Conservation (phyloP, 768 basidiomycete genomes). For the Punctularia strigosozonata region DNA sequence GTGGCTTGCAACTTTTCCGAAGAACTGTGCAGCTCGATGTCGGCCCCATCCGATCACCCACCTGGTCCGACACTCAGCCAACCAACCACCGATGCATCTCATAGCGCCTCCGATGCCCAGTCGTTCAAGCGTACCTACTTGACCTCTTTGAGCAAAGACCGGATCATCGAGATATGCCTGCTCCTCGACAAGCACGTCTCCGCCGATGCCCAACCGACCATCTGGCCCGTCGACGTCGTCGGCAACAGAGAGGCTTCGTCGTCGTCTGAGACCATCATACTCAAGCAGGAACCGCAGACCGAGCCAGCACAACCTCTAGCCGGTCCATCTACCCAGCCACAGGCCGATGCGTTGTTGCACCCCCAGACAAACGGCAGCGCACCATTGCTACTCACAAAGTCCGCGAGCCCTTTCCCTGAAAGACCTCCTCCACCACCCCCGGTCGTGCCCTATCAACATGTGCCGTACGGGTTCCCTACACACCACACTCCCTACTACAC, state of each 20-base stretch:
- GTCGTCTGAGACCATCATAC: background rate
- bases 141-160: slow-evolving; percentile 48
- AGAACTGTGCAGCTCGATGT: no score
- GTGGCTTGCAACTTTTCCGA: no score
- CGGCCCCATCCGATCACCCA: no score
- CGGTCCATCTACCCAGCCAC: background rate
- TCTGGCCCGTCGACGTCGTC: slow-evolving; percentile 66
- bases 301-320: background rate
- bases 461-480: slow-evolving; percentile 39
- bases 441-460: slow-evolving; percentile 31
- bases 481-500: slow-evolving; percentile 45
- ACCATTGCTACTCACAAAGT: slow-evolving; percentile 5
- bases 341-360: background rate
- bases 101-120: no score
- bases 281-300: background rate
- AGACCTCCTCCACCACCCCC: slow-evolving; percentile 4
- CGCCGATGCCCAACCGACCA: slow-evolving; percentile 44
- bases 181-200: slow-evolving; percentile 60
- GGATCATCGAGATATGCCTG: slow-evolving; percentile 74
- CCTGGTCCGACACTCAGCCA: no score
- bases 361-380: slow-evolving; percentile 3
- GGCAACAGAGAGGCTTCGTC: slow-evolving; percentile 37
- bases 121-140: slow-evolving; percentile 66
- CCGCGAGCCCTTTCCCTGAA: slow-evolving; percentile 16
- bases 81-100: no score